Percentiles rank a stretch among this genome's conserved stretches.
Conservation (phyloP, 495 filamentous ascomycete genomes). For the Amniculicola lignicola region DNA sequence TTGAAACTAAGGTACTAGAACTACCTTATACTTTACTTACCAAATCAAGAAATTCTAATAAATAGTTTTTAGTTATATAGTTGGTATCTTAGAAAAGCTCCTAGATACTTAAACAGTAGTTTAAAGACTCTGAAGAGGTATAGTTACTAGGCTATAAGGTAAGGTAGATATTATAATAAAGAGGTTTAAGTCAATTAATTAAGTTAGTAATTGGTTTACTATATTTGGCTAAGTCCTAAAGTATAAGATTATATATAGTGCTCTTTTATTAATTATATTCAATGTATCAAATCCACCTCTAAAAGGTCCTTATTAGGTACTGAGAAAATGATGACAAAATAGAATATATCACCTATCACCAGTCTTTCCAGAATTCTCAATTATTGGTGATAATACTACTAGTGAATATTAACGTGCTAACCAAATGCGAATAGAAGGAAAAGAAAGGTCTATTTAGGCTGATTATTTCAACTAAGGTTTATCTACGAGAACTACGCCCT, state of each 20-base stretch:
- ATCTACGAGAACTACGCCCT: not conserved
- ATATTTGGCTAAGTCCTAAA: no score
- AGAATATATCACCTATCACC: not conserved
- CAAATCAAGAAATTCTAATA: conserved; percentile 11
- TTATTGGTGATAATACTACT: not conserved
- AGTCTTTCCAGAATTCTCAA: not conserved
- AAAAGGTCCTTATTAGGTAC: not conserved
- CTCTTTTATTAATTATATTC: not conserved
- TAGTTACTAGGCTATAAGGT: conserved; percentile 1
- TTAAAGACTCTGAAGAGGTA: conserved; percentile 19
- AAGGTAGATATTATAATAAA: conserved; percentile 16
- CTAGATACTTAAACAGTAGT: conserved; percentile 16
- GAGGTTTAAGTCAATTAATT: conserved; percentile 8
- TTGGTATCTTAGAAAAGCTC: conserved; percentile 8
- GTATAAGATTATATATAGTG: no score
- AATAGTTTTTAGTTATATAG: conserved; percentile 15
- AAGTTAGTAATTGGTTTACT: not conserved
- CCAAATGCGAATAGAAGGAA: not conserved
- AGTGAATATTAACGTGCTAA: not conserved
- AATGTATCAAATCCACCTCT: not conserved
- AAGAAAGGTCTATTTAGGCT: not conserved
- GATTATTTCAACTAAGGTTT: not conserved
- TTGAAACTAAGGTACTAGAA: conserved; percentile 9
- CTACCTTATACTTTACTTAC: conserved; percentile 16
- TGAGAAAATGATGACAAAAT: not conserved